phyloP scores from a whole-genome alignment of 2,329 filamentous ascomycete genomes.

The Colletotrichum sp. region DNA sequence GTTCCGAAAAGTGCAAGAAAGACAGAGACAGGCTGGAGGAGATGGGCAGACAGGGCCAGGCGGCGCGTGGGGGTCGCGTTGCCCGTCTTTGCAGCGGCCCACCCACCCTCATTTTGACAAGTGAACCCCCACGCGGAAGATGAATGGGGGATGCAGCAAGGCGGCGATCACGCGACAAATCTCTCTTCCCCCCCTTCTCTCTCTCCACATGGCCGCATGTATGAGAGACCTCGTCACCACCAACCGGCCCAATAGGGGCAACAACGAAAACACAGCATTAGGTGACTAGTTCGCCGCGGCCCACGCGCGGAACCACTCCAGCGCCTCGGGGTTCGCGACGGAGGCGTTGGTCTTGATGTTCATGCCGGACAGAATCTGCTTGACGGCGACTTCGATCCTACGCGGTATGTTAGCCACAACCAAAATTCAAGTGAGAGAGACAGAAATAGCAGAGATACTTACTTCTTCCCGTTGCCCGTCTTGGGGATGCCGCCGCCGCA shows the following conservation, averaged over 20 bases:
- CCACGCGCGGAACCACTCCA: conserved; percentile 90
- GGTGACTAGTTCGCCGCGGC: conserved; percentile 54
- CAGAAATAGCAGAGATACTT: conserved; percentile 39
- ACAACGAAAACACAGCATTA: neutral
- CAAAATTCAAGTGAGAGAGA: neutral
- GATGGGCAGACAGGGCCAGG: neutral
- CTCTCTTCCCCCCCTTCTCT: neutral
- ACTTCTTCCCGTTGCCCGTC: conserved; percentile 96
- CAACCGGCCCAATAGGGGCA: neutral
- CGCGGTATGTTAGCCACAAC: neutral
- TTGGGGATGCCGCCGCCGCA: conserved; percentile 84
- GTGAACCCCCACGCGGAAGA: neutral
- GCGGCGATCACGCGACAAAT: neutral
- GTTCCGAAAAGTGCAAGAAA: neutral
- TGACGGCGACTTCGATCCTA: conserved; percentile 92
- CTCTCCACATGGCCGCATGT: neutral
- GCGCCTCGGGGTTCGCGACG: conserved; percentile 87
- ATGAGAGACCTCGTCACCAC: neutral
- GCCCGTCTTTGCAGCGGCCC: neutral
- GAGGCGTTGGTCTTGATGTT: conserved; percentile 89
- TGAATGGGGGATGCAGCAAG: neutral
- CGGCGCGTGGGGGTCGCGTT: neutral
- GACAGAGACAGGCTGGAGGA: neutral
- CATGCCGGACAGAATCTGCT: conserved; percentile 90
- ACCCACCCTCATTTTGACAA: neutral